Evolutionary conservation across 1,139 yeast genomes (phyloP), one percentile per base, ranked within the genome.

Genomic region (Blastobotrys malaysiensis): DNA sequence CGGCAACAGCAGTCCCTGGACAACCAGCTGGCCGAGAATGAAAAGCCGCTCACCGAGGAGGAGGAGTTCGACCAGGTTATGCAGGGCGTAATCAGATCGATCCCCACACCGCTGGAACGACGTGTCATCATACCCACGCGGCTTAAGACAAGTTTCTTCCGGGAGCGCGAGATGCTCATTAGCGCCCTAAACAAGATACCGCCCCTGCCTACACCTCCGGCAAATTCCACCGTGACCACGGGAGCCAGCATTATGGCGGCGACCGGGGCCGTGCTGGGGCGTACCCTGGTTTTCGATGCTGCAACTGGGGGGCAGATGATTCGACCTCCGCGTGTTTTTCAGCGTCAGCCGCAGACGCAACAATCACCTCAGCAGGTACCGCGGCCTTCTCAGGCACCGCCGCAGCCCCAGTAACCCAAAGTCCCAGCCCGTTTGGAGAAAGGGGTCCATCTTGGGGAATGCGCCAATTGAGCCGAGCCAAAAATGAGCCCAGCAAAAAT

Each of bases 1-100:
- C 66, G 67, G 19, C 68, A 67, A 46, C 70, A 68, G 50, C 58
- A 67, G 21, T 74, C 46, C 52, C 67, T 51, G 55, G 67, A 51
- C 48, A 62, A 66, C 39, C 65, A 63, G 51, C 64, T 63, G 9
- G 59, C 64, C 31, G 54, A 56, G 57, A 64, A 61, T 16, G 66
- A 63, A 14, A 57, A 58, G 24, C 65, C 65, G 19, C 62, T 69
- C 22, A 71, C 70, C 61, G 93, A 95, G 9, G 96, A 90, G 65
- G 96, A 91, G 68, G 97, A 91, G 66, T 89, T 96, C 1, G 89
- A 88, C 53, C 86, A 87, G 63, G 97, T 91, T 3, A 75, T 91
- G 67, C 88, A 86, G 57, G 97, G 97, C 9, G 88, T 90, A 18
- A 80, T 86, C 13, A 78, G 88, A 63, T 85, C 91, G 49, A 79